Base-by-base conservation (phyloP, 2,329 filamentous ascomycete species). In the Bipolaris bicolor region DNA sequence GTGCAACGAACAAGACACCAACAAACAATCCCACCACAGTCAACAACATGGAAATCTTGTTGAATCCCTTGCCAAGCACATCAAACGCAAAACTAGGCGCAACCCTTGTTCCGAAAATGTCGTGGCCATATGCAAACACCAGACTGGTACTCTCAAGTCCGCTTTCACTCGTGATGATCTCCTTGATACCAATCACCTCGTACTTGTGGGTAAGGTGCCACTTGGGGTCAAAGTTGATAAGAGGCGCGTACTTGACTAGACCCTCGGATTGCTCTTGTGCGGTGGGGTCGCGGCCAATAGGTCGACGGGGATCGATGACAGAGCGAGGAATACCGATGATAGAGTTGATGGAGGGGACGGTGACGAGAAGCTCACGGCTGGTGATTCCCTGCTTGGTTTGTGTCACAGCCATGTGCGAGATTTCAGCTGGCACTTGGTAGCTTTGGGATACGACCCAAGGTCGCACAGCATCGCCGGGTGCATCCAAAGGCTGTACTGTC, bases 371-470 rank as follows among this genome's bases (percentile, higher is more conserved):
- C 65, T 94, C 88, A 15, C 92, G 88, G 40, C 87, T 89, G 1
- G 91, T 90, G 70, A 99, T 97, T 29, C 95, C 95, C 79, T 99
- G 95, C 26, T 90, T 85, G 0, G 95, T 99, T 72, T 93, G 88
- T 0, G 93, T 95, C 15, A 97, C 91, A 0, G 90, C 84, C 72
- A 99, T 86, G 49, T 88, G 85, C 15, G 86, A 87, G 58, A 98
- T 88, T n/a, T 90, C 85, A 57, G 91, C 88, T 0, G 90, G 86
- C 60, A 97, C 85, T 61, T 97, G 82, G 74, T 88, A 98, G 1
- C 91, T 85, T 75, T 96, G 91, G 1, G 90, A 88, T 26, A 92
- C 81, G 3, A 92, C 90, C 57, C 90, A 86, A 0, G 95, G 94
- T 22, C 90, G 81, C 13, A 85, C 80, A 13, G 82, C 79, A 26